phyloP scores from a whole-genome alignment of 306 rosid genomes.

The Rosa persica region DNA sequence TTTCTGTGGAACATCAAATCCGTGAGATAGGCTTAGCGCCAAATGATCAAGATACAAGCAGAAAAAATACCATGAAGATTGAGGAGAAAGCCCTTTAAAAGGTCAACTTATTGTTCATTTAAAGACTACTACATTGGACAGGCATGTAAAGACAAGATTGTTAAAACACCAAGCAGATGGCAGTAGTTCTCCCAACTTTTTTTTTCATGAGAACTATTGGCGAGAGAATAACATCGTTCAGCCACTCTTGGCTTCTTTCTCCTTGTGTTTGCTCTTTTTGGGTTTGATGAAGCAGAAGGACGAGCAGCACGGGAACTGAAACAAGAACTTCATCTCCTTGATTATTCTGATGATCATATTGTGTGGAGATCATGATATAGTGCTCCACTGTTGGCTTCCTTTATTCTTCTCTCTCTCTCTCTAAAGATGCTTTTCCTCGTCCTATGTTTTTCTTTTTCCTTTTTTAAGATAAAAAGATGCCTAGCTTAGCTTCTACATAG shows the following conservation, averaged over 20 bases:
- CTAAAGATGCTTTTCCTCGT: conserved; percentile 26
- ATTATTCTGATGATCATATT: conserved; percentile 16
- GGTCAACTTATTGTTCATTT: conserved; percentile 6
- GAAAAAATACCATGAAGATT: conserved; percentile 26
- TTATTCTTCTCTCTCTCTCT: conserved; percentile 12
- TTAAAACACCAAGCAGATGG: conserved; percentile 14
- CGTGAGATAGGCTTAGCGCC: conserved; percentile 64
- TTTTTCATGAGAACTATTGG: conserved; percentile 9
- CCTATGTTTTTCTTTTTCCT: neutral
- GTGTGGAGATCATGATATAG: conserved; percentile 19
- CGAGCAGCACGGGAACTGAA: conserved; percentile 56
- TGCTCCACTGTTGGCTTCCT: conserved; percentile 2
- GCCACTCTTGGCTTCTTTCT: conserved; percentile 39
- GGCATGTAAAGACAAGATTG: conserved; percentile 11
- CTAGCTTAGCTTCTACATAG: conserved; percentile 28
- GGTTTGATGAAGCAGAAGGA: conserved; percentile 57
- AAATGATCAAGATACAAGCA: conserved; percentile 39
- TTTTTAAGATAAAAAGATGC: conserved; percentile 34
- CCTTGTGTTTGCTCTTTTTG: conserved; percentile 44
- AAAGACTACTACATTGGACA: conserved; percentile 7
- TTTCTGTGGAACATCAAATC: conserved; percentile 77
- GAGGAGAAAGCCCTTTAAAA: conserved; percentile 21
- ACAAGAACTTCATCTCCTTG: conserved; percentile 51
- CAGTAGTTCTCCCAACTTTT: conserved; percentile 13
- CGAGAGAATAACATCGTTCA: conserved; percentile 25